A percentile compares a stretch with the other conserved stretches of the same genome.
Evolutionary conservation across 805 yeast genomes (phyloP).

Genomic region (Saturnispora serradocipensis): DNA sequence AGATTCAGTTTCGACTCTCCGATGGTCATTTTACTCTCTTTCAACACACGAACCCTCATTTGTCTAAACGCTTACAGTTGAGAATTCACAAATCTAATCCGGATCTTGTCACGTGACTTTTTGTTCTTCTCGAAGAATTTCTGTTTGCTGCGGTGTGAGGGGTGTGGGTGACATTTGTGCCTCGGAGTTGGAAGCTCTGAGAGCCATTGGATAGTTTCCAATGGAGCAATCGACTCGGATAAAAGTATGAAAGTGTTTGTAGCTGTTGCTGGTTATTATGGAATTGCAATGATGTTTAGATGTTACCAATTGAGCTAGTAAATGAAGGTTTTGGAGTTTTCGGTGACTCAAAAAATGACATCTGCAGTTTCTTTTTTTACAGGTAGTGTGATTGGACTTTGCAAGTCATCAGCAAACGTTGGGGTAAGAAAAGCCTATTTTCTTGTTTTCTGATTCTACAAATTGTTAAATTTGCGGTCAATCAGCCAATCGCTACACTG

Average conservation of each 20-base stretch:
- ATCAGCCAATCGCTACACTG: too few relatives aligned
- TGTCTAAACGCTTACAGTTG: neutral
- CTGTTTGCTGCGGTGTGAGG: neutral
- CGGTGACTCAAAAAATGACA: neutral
- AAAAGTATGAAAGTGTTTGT: neutral
- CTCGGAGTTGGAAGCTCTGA: neutral
- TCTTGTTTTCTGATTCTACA: neutral
- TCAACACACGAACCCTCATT: neutral
- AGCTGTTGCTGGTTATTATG: neutral
- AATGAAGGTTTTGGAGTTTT: neutral
- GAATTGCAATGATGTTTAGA: neutral
- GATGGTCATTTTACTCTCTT: neutral
- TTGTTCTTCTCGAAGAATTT: neutral
- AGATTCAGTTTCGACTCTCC: slow-evolving; percentile 21
- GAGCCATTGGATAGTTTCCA: neutral
- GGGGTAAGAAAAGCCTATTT: neutral
- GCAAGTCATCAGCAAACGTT: neutral
- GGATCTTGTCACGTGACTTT: neutral
- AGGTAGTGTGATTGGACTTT: neutral
- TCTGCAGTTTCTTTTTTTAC: neutral
- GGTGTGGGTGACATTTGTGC: neutral
- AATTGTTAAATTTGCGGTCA: too few relatives aligned
- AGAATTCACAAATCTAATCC: neutral
- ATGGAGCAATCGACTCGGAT: neutral
- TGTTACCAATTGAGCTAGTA: neutral